Base-by-base conservation (phyloP, 1,284 basidiomycete species). In the Irpex lacteus region DNA sequence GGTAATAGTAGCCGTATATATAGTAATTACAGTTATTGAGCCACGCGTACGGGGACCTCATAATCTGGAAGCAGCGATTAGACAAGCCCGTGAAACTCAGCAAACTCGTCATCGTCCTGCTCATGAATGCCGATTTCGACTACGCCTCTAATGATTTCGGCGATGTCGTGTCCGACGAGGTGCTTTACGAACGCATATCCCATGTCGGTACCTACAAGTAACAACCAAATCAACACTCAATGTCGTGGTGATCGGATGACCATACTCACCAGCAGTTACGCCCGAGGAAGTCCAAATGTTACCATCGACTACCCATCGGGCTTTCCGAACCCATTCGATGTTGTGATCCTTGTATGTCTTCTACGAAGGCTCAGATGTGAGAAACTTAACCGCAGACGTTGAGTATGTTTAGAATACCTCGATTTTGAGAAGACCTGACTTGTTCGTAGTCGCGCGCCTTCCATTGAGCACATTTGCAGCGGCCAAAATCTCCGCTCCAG, bases 401-500 rank as follows among this genome's bases (percentile, higher is more conserved):
- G 36, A 62, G 2, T 18, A n/a, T 54, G 36, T n/a, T 6, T 15
- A 56, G 5, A 8, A 11, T 59, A 67, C 68, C 60, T 37, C 49
- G 59, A 67, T 26, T 38, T 26, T 7, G 5, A 54, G 66, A 71
- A 74, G 81, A 6, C 63, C 55, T 0, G 63, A 60, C 70, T 83
- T 83, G 67, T 82, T 82, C 19, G 80, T 80, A 4, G 81, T 83
- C 13, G 80, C 81, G 4, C 70, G 71, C 60, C 70, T 73, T 6
- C 80, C 79, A 50, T 81, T 79, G 6, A 83, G 70, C 1, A 81
- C 66, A 0, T 80, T 80, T 2, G 81, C 75, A 1, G 70, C 73
- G 1, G 81, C 81, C 0, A 76, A 75, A 32, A 82, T 44, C 37
- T 72, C 68, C 11, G 80, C 75, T 15, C 82, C 82, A 4, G 78